Evolutionary conservation across 257 asterid species (phyloP), one percentile per base, ranked within the genome.

Genomic region (Plantago elongata): DNA sequence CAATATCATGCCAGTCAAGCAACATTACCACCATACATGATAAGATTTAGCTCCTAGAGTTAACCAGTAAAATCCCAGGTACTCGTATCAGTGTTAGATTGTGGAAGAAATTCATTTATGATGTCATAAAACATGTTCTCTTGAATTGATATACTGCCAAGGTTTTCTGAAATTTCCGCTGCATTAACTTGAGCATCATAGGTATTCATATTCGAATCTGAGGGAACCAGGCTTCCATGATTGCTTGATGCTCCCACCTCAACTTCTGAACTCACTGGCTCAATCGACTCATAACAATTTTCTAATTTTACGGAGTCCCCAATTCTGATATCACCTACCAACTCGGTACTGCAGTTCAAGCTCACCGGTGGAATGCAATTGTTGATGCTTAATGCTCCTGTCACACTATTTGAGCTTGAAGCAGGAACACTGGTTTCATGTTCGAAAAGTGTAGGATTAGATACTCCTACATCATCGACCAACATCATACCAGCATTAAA

Each of bases 51-150:
- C 81, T 71, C 65, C 83, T 79, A 77, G 66, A 78, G 51, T 69
- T 83, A 74, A 57, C 75, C 84, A 7, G 78, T 69, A 52, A 79
- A 76, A 64, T 69, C 78, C 87, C 87, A 77, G 50, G 74, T 62
- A 56, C 82, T 80, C 50, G 80, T 77, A 62, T 72, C 78, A 46
- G 82, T 54, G 59, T 77, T 51, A 12, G 91, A 68, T 37, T 81
- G 74, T 37, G 84, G 89, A 76, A 84, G 79, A 62, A 78, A 63
- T 59, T 76, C 83, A 30, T 77, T 76, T 76, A 80, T 71, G 22
- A 72, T 79, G 68, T 78, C 90, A 13, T 77, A 76, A 72, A 80
- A 78, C 49, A 74, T 80, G 64, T 76, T 83, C 27, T 83, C 86
- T 71, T 78, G 86, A 66, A 62, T 74, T 48, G 84, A 61, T 57